Percentiles rank a stretch among this genome's conserved stretches.
Conservation (phyloP, 345 rosid genomes). For the Sapria himalayana region DNA sequence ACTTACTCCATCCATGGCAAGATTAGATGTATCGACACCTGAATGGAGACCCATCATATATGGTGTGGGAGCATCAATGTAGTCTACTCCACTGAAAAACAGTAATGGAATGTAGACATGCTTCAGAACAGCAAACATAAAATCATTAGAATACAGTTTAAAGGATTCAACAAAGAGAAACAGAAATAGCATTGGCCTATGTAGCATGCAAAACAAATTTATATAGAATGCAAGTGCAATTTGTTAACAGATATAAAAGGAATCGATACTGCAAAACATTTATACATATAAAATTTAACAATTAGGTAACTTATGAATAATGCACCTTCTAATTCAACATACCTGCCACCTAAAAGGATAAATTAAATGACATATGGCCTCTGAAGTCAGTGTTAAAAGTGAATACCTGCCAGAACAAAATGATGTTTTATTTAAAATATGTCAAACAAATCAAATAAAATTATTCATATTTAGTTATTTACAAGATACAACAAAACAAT, state of each 20-base stretch:
- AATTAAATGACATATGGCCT: constrained; percentile 91
- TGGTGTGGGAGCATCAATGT: constrained; percentile 97
- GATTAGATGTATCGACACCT: constrained; percentile 63
- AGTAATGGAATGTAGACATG: constrained; percentile 99
- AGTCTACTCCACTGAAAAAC: constrained; percentile 99
- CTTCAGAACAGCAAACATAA: constrained; percentile 56
- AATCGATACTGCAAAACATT: neutral
- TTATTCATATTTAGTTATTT: no score
- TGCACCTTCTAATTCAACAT: no score
- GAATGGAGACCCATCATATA: constrained; percentile 99
- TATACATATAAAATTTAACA: neutral
- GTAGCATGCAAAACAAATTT: constrained; percentile 2
- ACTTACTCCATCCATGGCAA: constrained; percentile 97
- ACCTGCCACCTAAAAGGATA: constrained; percentile 99
- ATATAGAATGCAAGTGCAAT: neutral
- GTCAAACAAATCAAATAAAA: no score
- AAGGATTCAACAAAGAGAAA: constrained; percentile 5
- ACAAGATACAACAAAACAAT: no score
- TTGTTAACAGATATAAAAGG: constrained; percentile 4
- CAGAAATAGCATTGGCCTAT: neutral
- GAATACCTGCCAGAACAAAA: constrained; percentile 46
- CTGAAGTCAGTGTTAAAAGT: constrained; percentile 70
- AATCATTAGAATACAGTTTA: constrained; percentile 21
- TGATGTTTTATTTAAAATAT: no score
- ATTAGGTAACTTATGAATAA: no score